phyloP scores from a whole-genome alignment of 345 rosid species.

The Diplotaxis tenuifolia region DNA sequence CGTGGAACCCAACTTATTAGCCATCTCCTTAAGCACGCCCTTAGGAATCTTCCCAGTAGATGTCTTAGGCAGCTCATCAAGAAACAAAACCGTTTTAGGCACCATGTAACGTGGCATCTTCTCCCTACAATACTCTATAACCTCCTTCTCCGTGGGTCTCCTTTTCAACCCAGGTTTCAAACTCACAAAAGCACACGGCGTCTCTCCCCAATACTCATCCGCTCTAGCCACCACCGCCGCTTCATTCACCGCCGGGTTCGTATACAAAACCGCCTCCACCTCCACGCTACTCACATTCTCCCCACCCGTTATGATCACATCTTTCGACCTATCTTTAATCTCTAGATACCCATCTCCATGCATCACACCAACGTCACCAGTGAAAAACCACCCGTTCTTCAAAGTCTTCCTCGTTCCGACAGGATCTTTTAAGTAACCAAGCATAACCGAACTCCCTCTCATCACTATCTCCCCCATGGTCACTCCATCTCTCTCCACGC shows the following conservation, averaged over 20 bases:
- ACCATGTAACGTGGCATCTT: conserved; percentile 62
- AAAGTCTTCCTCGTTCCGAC: conserved; percentile 47
- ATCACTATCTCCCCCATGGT: conserved; percentile 60
- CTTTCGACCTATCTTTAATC: conserved; percentile 75
- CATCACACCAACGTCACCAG: conserved; percentile 71
- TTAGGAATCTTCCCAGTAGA: conserved; percentile 62
- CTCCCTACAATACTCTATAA: conserved; percentile 42
- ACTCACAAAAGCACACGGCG: conserved; percentile 62
- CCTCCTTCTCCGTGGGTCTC: conserved; percentile 37
- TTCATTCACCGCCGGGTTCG: conserved; percentile 61
- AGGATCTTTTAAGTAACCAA: conserved; percentile 72
- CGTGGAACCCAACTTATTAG: conserved; percentile 34
- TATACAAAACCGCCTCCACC: conserved; percentile 65
- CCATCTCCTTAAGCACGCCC: conserved; percentile 46
- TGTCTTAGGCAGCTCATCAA: conserved; percentile 56
- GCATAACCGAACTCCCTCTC: conserved; percentile 64
- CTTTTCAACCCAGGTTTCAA: conserved; percentile 43
- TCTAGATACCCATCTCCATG: conserved; percentile 68
- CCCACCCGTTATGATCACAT: conserved; percentile 77
- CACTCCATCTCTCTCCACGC: conserved; percentile 53
- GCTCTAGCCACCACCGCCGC: conserved; percentile 86
- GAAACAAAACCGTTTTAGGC: conserved; percentile 56
- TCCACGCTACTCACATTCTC: conserved; percentile 79
- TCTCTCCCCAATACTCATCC: conserved; percentile 78
- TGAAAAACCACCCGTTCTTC: conserved; percentile 61